Base-by-base conservation (phyloP, 163 green algal species). In the Coccomyxa subellipsoidea region DNA sequence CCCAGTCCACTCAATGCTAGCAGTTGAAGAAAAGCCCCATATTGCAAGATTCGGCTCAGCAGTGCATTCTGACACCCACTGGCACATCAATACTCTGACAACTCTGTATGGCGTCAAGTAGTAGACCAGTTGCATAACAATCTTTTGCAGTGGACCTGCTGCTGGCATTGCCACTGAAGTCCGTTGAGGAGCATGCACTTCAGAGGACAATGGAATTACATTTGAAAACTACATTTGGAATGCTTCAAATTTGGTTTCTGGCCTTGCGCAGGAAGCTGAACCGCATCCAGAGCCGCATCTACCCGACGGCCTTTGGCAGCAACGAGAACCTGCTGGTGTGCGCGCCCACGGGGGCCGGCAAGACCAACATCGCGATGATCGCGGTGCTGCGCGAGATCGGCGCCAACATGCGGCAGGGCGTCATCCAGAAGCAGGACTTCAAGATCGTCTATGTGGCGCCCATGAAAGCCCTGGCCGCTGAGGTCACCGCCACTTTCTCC, bases 341-440 rank as follows among this genome's bases (percentile, higher is more conserved):
- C 85, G 95, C 95, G 7, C 95, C 95, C 36, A 98, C 95, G 12
- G 92, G 94, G 37, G 96, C 96, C 7, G 96, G 96, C 77, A 99
- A 99, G 90, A 99, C 96, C 81, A 99, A 99, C 92, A 99, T 99
- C 79, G 96, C 96, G 31, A 99, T 99, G 96, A 93, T 99, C 31
- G 71, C 92, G 0, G 92, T 99, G 81, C 90, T 99, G 83, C 91
- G 94, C 10, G 95, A 99, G 90, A 84, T 99, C 3, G 90, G 83
- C 2, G 37, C 86, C 72, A 90, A 98, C 88, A 93, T 95, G 89
- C 73, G 77, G 8, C 80, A 93, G 76, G 92, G 90, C 34, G 85
- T 95, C 47, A 88, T 88, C 38, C 85, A 89, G 71, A 92, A 90
- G 71, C 87, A 86, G 0, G 92, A 94, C 36, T 99, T 99, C 91